Evolutionary conservation across 495 filamentous ascomycete species (phyloP), one percentile per base, ranked within the genome.

Genomic region (Barbatosphaeria neglecta): DNA sequence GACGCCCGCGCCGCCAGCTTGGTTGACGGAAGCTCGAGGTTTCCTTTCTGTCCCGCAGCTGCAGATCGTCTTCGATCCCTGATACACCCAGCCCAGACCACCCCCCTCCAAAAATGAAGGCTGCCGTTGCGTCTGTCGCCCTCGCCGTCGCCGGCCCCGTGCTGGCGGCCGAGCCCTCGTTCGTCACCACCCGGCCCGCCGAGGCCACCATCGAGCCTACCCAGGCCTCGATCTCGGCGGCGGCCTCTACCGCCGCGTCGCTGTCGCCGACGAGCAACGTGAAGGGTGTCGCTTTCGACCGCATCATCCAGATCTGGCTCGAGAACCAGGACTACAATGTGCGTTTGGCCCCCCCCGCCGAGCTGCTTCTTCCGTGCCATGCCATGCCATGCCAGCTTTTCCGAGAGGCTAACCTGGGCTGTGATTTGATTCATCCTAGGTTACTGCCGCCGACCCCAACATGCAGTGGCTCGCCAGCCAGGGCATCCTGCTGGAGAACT

Each of bases 221-320:
- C 5, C 44, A 37, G 18, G 19, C 44, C 27, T 50, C 55, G 11
- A 57, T 67, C 27, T 52, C 49, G 19, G 54, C 55, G 18, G 64
- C 56, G 4, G 52, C 56, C 18, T 66, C 63, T 17, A 68, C 64
- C 18, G 62, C 62, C 0, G 45, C 53, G 52, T 62, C 67, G 1
- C 41, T 45, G 41, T 78, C 74, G 24, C 80, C 81, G 13, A 73
- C 71, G 7, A 78, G 75, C 44, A 62, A 75, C 53, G 77, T 87
- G 43, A 52, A 67, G 48, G 84, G 84, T 44, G 69, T 75, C 50
- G 79, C 70, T 1, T 88, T 86, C 52, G 68, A 86, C 58, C 73
- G 79, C 9, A 77, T 85, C 49, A 71, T 77, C 27, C 71, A 75
- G 47, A 77, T 88, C 55, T 87, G 81, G 79, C 67, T 86, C 13